These are phyloP conservation scores for Emergomyces pasteurianus DNA, from an alignment of 2,329 filamentous ascomycete species.

Conservation along the genomic window DNA sequence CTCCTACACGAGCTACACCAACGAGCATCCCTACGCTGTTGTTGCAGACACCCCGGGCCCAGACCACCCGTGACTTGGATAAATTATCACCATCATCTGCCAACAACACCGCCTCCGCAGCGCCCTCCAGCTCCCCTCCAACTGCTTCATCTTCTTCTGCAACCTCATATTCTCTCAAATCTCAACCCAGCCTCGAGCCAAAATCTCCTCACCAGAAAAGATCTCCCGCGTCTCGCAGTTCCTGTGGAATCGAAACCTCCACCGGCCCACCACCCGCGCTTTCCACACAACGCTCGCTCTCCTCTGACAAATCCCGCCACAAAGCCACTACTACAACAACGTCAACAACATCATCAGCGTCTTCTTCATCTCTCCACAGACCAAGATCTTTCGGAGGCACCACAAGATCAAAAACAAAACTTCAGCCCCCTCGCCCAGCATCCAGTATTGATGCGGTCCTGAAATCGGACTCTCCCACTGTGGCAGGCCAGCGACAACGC, in stretches of 20 bases:
- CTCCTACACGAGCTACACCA: constrained; percentile 4
- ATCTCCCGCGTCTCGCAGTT: constrained; percentile 37
- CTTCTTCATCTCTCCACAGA: constrained; percentile 3
- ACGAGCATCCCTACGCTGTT: constrained; percentile 5
- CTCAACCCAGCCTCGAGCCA: constrained; percentile 12
- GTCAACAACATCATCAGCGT: background rate
- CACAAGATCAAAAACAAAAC: constrained; percentile 7
- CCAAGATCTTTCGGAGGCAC: constrained; percentile 7
- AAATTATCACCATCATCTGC: constrained; percentile 11
- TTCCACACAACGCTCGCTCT: constrained; percentile 33
- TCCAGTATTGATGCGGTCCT: constrained; percentile 16
- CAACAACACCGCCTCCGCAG: constrained; percentile 20
- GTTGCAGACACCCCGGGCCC: constrained; percentile 14
- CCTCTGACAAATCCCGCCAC: constrained; percentile 24
- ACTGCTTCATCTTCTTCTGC: constrained; percentile 5
- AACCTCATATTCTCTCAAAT: constrained; percentile 11
- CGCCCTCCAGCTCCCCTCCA: constrained; percentile 11
- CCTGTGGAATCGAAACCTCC: constrained; percentile 39
- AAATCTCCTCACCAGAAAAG: constrained; percentile 18
- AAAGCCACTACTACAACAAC: background rate
- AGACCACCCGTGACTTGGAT: constrained; percentile 20
- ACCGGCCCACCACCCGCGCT: constrained; percentile 41
- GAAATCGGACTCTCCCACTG: constrained; percentile 15
- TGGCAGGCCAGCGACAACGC: constrained; percentile 17
- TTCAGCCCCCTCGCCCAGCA: constrained; percentile 4